phyloP scores from a whole-genome alignment of 2,329 filamentous ascomycete species.

The Alternaria incomplexa region DNA sequence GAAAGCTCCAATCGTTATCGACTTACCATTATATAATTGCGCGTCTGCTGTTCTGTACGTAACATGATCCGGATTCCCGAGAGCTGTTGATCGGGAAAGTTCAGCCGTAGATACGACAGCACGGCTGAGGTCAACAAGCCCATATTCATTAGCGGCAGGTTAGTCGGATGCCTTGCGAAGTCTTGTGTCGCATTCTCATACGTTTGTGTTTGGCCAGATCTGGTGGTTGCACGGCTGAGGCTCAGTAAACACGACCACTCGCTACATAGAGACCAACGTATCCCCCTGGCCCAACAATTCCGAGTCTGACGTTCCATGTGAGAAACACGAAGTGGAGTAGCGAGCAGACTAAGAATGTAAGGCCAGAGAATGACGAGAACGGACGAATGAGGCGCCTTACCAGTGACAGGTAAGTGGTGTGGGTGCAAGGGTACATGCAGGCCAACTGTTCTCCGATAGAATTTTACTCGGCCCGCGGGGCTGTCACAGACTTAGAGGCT shows the following conservation, averaged over 20 bases:
- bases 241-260: background rate
- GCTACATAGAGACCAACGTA: background rate
- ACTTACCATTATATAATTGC: background rate
- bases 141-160: background rate
- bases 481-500: background rate
- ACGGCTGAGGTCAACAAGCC: too few species aligned
- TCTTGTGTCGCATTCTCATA: background rate
- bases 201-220: background rate
- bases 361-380: background rate
- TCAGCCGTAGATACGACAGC: background rate
- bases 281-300: background rate
- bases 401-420: background rate
- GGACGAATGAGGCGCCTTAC: slow-evolving; percentile 1
- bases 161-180: background rate
- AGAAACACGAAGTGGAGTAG: background rate
- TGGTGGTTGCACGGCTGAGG: background rate
- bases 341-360: background rate
- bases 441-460: background rate
- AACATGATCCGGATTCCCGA: too few species aligned
- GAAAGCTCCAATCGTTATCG: background rate
- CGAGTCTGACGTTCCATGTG: background rate
- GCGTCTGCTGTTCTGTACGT: background rate
- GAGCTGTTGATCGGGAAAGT: background rate
- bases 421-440: slow-evolving; percentile 2
- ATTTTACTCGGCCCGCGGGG: background rate